Evolutionary conservation across 1,284 basidiomycete species (phyloP), one percentile per base, ranked within the genome.

Genomic region (Malassezia brasiliensis): DNA sequence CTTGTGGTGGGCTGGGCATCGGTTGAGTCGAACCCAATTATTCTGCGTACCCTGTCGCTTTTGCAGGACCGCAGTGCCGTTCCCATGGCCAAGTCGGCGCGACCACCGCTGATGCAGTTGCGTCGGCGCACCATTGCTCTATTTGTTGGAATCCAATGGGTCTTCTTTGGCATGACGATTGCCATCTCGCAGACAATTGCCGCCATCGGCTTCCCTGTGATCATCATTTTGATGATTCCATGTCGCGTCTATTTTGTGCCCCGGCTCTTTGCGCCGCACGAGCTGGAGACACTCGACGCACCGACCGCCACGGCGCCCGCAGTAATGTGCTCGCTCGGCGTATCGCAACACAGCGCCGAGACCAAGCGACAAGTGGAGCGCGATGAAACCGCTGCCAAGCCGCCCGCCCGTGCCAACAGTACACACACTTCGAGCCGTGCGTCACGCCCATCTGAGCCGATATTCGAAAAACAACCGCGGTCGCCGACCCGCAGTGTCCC

Each of bases 221-320:
- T 94, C 60, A 94, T 96, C 68, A 82, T 88, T 67, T 76, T 88
- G 17, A 80, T 96, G 17, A 81, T 96, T n/a, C 91, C 91, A 0
- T 65, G 93, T 6, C 80, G 93, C 44, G 81, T 83, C 38, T 79
- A 80, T 55, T 61, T 89, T 14, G 80, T 96, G 3, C 90, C 91
- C 1, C 78, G 78, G 19, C 83, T 86, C 11, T 93, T 96, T 75
- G 85, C 85, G 0, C 69, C 77, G 1, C 84, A 86, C 54, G 91
- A 96, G 72, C 78, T 98, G 32, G 80, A 79, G 1, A 83, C 91
- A 20, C 79, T 96, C 20, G 93, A 94, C 73, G 86, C 87, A 6
- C 86, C 88, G 0, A 86, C 88, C 0, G 89, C 90, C 3, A 77
- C 77, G 68, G 75, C 76, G 12, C 65, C 66, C 42, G 68, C 61